Percentiles rank a stretch among this genome's conserved stretches.
phyloP scores from a whole-genome alignment of 176 grass and related monocot species.

The Carex pumila region DNA sequence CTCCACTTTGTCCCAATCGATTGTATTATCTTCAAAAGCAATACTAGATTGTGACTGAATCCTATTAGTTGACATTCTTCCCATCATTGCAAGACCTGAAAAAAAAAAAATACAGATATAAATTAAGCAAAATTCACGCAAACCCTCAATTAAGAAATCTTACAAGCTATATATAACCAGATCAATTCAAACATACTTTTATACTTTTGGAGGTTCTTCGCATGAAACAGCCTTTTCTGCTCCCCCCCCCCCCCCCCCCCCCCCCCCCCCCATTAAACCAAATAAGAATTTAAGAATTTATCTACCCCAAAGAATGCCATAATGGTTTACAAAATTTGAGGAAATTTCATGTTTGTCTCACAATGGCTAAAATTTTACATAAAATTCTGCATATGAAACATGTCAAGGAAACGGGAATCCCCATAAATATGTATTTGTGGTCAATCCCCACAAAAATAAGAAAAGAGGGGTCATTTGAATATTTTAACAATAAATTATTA shows the following conservation, averaged over 20 bases:
- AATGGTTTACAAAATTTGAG: background rate
- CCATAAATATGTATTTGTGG: too few species aligned
- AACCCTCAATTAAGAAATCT: background rate
- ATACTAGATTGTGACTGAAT: slow-evolving; percentile 47
- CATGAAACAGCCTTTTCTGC: too few species aligned
- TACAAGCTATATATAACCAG: background rate
- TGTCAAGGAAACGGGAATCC: background rate
- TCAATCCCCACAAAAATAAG: background rate
- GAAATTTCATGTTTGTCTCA: background rate
- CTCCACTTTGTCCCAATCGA: slow-evolving; percentile 87
- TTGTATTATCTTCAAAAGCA: slow-evolving; percentile 46
- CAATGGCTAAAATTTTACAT: background rate
- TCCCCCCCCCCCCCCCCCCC: too few species aligned
- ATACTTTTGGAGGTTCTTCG: background rate
- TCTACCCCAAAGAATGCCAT: background rate
- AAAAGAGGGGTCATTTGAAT: background rate
- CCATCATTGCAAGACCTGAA: slow-evolving; percentile 82
- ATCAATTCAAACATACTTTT: background rate
- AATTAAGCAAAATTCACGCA: background rate
- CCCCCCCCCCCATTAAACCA: too few species aligned
- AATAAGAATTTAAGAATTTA: too few species aligned
- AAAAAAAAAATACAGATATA: background rate
- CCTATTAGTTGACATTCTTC: slow-evolving; percentile 59
- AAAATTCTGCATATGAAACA: background rate
- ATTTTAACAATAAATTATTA: background rate